phyloP scores from a whole-genome alignment of 2,329 filamentous ascomycete species.

The Fusarium chuoi region DNA sequence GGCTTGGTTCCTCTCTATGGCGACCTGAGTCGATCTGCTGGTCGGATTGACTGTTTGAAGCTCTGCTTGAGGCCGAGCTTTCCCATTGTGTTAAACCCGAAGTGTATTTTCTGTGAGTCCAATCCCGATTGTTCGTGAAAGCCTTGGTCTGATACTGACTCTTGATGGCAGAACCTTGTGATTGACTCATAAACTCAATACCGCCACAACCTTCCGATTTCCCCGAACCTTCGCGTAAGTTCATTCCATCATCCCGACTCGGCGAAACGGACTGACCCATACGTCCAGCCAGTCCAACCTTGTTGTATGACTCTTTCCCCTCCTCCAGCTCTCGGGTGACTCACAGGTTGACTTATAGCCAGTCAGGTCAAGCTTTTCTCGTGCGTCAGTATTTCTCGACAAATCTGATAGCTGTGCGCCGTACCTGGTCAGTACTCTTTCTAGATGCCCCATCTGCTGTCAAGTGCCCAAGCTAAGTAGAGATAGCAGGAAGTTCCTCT shows the following conservation, averaged over 20 bases:
- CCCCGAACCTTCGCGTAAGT: background rate
- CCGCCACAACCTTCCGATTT: background rate
- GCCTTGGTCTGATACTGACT: background rate
- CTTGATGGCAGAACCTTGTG: background rate
- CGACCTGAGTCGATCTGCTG: background rate
- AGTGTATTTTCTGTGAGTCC: background rate
- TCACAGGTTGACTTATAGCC: background rate
- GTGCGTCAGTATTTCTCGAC: background rate
- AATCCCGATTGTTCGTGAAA: fast-evolving
- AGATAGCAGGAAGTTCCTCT: background rate
- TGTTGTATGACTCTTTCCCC: background rate
- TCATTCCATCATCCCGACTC: background rate
- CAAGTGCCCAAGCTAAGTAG: fast-evolving
- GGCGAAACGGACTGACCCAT: background rate
- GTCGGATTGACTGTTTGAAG: background rate
- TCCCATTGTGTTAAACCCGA: background rate
- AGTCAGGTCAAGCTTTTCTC: background rate
- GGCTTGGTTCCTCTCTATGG: background rate
- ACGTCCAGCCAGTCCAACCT: background rate
- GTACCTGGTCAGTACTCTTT: background rate
- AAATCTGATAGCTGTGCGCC: background rate
- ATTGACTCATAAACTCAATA: background rate
- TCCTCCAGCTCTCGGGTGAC: background rate
- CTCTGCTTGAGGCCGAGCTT: background rate
- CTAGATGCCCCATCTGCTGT: fast-evolving